Conservation (phyloP, 345 rosid species). For the Hevea brasiliensis region DNA sequence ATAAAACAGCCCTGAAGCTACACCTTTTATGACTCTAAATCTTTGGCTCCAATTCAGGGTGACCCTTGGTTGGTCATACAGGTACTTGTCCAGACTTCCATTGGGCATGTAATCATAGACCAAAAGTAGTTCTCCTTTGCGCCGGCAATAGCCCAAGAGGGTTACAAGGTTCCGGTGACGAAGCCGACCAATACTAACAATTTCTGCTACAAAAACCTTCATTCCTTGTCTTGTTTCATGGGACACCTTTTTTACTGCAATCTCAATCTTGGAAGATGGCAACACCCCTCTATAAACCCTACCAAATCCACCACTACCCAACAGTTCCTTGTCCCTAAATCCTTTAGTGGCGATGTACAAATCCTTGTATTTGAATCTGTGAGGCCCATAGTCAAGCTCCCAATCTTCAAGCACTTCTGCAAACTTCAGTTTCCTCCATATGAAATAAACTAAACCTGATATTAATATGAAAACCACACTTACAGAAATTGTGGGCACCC, state of each 20-base stretch:
- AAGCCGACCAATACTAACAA: conserved; percentile 52
- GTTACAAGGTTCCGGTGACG: conserved; percentile 59
- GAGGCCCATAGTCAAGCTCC: conserved; percentile 67
- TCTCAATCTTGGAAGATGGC: conserved; percentile 39
- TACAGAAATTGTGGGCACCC: conserved; percentile 41
- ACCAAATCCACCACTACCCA: conserved; percentile 71
- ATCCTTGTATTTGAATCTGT: conserved; percentile 61
- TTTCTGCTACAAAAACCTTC: conserved; percentile 59
- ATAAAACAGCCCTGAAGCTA: conserved; percentile 54
- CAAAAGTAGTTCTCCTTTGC: conserved; percentile 57
- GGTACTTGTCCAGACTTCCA: conserved; percentile 55
- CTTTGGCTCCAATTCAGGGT: conserved; percentile 57
- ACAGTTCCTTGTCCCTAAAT: conserved; percentile 49
- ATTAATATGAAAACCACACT: conserved; percentile 25
- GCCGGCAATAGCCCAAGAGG: conserved; percentile 57
- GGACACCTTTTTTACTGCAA: conserved; percentile 65
- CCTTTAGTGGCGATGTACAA: conserved; percentile 64
- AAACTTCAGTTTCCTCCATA: conserved; percentile 50
- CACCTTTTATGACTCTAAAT: conserved; percentile 50
- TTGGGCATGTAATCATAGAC: conserved; percentile 70
- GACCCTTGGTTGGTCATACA: conserved; percentile 40
- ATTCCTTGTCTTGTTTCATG: conserved; percentile 68
- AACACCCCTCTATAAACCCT: conserved; percentile 58
- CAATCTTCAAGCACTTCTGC: conserved; percentile 72
- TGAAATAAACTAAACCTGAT: conserved; percentile 19